Base-by-base conservation (phyloP, 2,329 filamentous ascomycete species). In the Pseudogymnoascus sp. region DNA sequence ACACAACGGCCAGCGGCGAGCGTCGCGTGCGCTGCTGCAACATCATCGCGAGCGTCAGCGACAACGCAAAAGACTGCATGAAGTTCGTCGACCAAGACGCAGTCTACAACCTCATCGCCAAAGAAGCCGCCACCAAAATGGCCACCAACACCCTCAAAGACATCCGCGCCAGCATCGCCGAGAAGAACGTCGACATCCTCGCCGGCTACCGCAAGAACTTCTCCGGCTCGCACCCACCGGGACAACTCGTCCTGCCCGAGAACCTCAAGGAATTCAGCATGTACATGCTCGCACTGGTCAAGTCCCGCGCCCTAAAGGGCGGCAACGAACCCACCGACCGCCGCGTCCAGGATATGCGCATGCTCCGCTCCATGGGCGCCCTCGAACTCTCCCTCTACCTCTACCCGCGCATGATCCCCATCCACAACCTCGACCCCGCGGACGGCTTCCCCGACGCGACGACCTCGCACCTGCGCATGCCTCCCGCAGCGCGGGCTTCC, bases 71-170 rank as follows among this genome's bases (percentile, higher is more conserved):
- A 64, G 92, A 96, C 64, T 84, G 82, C 69, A 90, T 97, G 84
- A 94, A 92, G 70, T 94, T 92, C 71, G 87, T 97, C 40, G 94
- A 99, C 71, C 93, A 99, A 73, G 94, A 99, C 74, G 92, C 94
- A 5, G 90, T 99, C 24, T 84, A 93, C 63, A 84, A 85, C 37
- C 84, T 97, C 62, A 84, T 99, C 63, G 92, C 93, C 50, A 97
- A 97, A 78, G 93, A 99, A 74, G 91, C 92, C 39, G 89, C 91
- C 40, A 87, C 89, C n/a, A 92, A 91, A 73, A 86, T 96, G 67
- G 80, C 86, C 5, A 80, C 80, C 9, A 82, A 73, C 76, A 95
- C 79, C 75, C 80, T 97, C 61, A 96, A 96, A 70, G 93, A 97
- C 63, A 88, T 96, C 62, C 85, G 94, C 13, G 84, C 86, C 63